Base-by-base conservation (phyloP, 2,329 filamentous ascomycete genomes). In the Aspergillus novoparasiticus region DNA sequence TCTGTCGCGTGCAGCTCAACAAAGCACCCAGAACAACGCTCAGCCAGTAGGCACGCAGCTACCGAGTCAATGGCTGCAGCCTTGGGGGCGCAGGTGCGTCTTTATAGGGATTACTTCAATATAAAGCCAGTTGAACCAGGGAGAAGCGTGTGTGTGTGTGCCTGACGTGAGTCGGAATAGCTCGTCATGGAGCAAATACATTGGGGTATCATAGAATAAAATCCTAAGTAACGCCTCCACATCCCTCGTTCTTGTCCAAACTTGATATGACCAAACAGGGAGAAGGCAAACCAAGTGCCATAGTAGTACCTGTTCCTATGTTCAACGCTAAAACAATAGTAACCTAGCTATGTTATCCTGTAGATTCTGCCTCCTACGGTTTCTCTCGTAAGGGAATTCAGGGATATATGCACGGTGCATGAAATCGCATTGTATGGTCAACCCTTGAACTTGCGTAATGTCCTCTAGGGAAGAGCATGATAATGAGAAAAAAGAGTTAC, bases 391-490 rank as follows among this genome's bases (percentile, higher is more conserved):
- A 21, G 28, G 45, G 19, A 10, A 9, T 19, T 50, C 46, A 28
- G 26, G 46, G 21, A 46, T 23, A 14, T 46, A 46, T 46, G 43
- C 11, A 46, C 21, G 8, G n/a, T 21, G n/a, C 11, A 46, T 46
- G 23, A 48, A 26, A 28, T 48, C 11, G 6, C 45, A 16, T 26
- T 26, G 21, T 26, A 34, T 19, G 8, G 16, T 87, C 79, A 90
- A 67, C 88, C 88, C 74, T 89, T 89, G 78, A 90, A 91, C 67
- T 88, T 90, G 62, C 87, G 84, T 39, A 91, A 79, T 12, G 88
- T 84, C 69, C 88, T 86, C 89, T 91, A 66, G 4, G 23, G 45
- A 62, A 16, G 32, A 58, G 43, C 55, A 61, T 34, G 53, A 23
- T 28, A 57, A 60, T 68, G 43, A 68, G 64, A 55, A 59, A 26